These are phyloP conservation scores for Teratosphaeria gauchensis DNA, from an alignment of 2,329 filamentous ascomycete genomes.

Conservation along the genomic window DNA sequence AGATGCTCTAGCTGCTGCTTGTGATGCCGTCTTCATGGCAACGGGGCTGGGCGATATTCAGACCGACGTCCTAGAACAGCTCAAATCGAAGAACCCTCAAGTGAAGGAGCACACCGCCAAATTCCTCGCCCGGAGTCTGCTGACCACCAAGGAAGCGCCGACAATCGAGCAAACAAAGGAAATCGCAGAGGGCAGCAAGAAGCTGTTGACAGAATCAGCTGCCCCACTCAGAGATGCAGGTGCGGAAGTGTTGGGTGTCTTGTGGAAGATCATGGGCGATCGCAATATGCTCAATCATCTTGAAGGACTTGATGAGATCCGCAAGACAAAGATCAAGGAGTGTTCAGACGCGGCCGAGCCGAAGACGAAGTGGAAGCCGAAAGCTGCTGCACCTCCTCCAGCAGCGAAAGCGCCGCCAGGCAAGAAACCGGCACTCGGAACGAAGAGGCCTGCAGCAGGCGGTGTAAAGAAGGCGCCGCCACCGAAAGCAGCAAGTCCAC, in stretches of 20 bases:
- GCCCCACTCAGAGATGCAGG: constrained; percentile 79
- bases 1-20: constrained; percentile 75
- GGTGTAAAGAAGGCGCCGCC: constrained; percentile 36
- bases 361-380: constrained; percentile 85
- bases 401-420: constrained; percentile 40
- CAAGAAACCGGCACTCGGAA: constrained; percentile 43
- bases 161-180: constrained; percentile 71
- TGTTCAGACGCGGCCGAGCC: constrained; percentile 74
- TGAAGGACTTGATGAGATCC: constrained; percentile 87
- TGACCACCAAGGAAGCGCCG: constrained; percentile 74
- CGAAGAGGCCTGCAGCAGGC: constrained; percentile 32
- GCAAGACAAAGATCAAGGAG: constrained; percentile 92
- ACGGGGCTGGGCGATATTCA: constrained; percentile 74
- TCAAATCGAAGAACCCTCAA: constrained; percentile 93
- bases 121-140: constrained; percentile 81
- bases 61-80: constrained; percentile 77
- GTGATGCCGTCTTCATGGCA: constrained; percentile 60
- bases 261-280: constrained; percentile 99
- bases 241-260: constrained; percentile 80
- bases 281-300: constrained; percentile 88
- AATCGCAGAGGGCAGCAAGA: constrained; percentile 83
- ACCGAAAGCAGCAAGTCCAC: constrained; percentile 29
- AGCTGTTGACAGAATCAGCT: constrained; percentile 79
- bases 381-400: constrained; percentile 54
- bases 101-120: constrained; percentile 93